phyloP scores from a whole-genome alignment of 2,329 filamentous ascomycete genomes.

The Sclerotinia borealis region DNA sequence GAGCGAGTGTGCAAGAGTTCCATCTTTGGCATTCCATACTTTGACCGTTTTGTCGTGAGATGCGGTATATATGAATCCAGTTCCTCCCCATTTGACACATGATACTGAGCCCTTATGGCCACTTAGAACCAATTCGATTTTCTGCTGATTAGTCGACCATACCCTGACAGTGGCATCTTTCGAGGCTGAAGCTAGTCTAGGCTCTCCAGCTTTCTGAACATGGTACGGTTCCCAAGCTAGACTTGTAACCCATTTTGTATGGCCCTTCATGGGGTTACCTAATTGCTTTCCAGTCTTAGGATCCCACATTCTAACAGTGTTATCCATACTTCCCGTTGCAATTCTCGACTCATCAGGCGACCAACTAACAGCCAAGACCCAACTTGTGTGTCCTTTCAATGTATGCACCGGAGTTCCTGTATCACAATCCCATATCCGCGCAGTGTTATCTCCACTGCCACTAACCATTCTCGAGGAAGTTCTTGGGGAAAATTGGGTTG shows the following conservation, averaged over 20 bases:
- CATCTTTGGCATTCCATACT: constrained; percentile 77
- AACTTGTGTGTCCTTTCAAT: constrained; percentile 78
- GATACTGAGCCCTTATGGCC: constrained; percentile 87
- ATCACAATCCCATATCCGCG: constrained; percentile 89
- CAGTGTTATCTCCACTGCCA: constrained; percentile 85
- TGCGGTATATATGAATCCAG: constrained; percentile 72
- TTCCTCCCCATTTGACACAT: constrained; percentile 93
- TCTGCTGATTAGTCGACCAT: constrained; percentile 75
- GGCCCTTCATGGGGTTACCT: constrained; percentile 68
- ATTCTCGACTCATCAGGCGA: constrained; percentile 76
- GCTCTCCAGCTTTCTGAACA: constrained; percentile 64
- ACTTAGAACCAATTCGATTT: constrained; percentile 73
- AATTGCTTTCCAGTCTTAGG: constrained; percentile 70
- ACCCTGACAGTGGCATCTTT: constrained; percentile 86
- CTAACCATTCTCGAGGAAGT: constrained; percentile 75
- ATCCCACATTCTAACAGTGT: constrained; percentile 85
- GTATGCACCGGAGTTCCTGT: constrained; percentile 86
- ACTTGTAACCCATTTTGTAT: constrained; percentile 82
- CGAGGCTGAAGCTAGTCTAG: constrained; percentile 76
- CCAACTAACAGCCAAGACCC: constrained; percentile 85
- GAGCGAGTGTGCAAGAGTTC: constrained; percentile 73
- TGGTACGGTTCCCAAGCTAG: constrained; percentile 94
- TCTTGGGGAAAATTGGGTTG: constrained; percentile 77
- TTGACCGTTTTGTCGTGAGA: constrained; percentile 92
- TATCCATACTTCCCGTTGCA: constrained; percentile 90